Evolutionary conservation across 176 grass and related monocot genomes (phyloP).

Genomic region (Coix lacrymajobi): DNA sequence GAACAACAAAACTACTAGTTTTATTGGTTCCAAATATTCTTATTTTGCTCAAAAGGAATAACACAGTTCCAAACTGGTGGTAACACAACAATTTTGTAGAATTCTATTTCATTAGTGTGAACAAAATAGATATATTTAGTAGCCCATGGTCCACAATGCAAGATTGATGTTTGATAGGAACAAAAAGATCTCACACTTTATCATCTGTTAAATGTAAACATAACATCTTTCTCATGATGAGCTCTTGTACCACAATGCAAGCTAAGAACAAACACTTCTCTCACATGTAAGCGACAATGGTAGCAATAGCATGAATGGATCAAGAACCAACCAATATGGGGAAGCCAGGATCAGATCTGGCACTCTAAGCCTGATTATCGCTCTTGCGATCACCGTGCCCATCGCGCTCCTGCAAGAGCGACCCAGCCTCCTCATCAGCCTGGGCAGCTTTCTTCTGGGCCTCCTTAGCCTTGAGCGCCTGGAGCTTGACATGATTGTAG

Average conservation of each 20-base stretch:
- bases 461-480: constrained; percentile 86
- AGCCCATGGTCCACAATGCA: not conserved
- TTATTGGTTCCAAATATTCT: not conserved
- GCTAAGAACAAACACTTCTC: not conserved
- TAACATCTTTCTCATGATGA: not conserved
- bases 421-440: constrained; percentile 63
- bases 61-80: not conserved
- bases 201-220: not conserved
- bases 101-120: not conserved
- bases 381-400: constrained; percentile 56
- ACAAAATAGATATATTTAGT: not conserved
- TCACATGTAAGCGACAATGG: not conserved
- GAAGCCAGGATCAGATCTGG: constrained; percentile 17
- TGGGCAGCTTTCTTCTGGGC: constrained; percentile 57
- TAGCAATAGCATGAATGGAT: constrained; percentile 2
- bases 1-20: not conserved
- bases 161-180: not conserved
- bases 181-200: not conserved
- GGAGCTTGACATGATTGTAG: constrained; percentile 92
- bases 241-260: not conserved
- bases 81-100: not conserved
- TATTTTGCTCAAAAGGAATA: not conserved
- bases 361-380: constrained; percentile 57
- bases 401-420: constrained; percentile 63
- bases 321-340: constrained; percentile 36